Percentiles rank a stretch among this genome's conserved stretches.
Conservation (phyloP, 169 alveolate species). For the Cryptosporidium sp. region DNA sequence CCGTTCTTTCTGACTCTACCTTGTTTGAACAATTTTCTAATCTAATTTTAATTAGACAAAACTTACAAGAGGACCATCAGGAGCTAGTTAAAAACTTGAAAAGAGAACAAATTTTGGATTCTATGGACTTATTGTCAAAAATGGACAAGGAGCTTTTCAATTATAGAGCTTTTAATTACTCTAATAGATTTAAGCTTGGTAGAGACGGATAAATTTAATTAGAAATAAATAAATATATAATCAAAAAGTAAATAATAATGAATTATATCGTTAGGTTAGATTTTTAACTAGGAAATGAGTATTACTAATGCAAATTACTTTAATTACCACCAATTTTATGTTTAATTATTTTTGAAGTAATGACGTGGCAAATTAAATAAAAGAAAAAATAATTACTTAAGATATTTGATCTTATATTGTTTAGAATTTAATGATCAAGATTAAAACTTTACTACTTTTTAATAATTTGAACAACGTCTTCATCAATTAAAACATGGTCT, state of each 20-base stretch:
- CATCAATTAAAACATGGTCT: constrained; percentile 92
- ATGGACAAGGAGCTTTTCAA: constrained; percentile 53
- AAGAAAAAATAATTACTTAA: too few relatives aligned
- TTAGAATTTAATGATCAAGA: too few relatives aligned
- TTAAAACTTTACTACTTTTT: constrained; percentile 78
- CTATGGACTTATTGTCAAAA: not conserved
- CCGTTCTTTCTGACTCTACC: constrained; percentile 10
- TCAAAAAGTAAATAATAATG: not conserved
- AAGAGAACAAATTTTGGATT: not conserved
- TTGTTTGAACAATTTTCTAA: constrained; percentile 9
- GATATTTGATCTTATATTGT: too few relatives aligned
- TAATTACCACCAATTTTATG: not conserved
- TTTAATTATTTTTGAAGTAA: too few relatives aligned
- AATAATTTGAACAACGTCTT: constrained; percentile 89
- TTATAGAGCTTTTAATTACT: constrained; percentile 36
- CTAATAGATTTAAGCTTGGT: constrained; percentile 16
- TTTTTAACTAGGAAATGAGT: not conserved
- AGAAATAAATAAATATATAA: not conserved
- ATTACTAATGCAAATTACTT: not conserved
- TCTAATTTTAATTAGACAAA: not conserved
- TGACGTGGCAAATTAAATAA: too few relatives aligned
- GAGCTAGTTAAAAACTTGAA: not conserved
- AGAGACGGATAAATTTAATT: not conserved
- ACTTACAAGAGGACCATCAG: not conserved
- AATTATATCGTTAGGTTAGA: not conserved